Conservation (phyloP, 164 flowering plant species). For the Pachysandra terminalis region DNA sequence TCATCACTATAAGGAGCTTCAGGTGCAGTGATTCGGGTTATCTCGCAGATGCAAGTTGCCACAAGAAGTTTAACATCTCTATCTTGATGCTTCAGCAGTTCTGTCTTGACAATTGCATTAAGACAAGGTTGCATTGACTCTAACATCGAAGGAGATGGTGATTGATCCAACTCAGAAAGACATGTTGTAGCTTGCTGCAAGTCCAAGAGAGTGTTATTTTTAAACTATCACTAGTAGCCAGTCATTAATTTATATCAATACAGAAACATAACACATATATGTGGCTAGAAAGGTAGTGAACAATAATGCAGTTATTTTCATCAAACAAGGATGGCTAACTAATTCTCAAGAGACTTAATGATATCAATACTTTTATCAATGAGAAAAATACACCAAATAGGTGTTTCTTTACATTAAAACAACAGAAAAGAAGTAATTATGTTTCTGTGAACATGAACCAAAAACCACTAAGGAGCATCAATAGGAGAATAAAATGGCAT, state of each 20-base stretch:
- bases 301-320: too few species aligned
- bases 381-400: too few species aligned
- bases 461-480: too few species aligned
- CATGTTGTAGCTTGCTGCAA: constrained; percentile 73
- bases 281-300: not conserved
- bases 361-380: too few species aligned
- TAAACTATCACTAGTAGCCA: not conserved
- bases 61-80: constrained; percentile 85
- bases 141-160: constrained; percentile 56
- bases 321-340: too few species aligned
- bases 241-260: not conserved
- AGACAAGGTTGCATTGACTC: constrained; percentile 78
- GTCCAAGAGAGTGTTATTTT: constrained; percentile 7
- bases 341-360: too few species aligned
- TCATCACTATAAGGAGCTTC: constrained; percentile 94
- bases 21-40: constrained; percentile 95
- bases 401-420: too few species aligned
- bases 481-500: too few species aligned
- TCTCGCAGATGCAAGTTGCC: constrained; percentile 89
- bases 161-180: constrained; percentile 85
- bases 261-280: too few species aligned
- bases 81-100: constrained; percentile 82
- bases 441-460: too few species aligned
- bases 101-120: constrained; percentile 73
- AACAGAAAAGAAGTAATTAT: too few species aligned